These are phyloP conservation scores for Esteya vermicola DNA, from an alignment of 2,329 filamentous ascomycete genomes.

Conservation along the genomic window DNA sequence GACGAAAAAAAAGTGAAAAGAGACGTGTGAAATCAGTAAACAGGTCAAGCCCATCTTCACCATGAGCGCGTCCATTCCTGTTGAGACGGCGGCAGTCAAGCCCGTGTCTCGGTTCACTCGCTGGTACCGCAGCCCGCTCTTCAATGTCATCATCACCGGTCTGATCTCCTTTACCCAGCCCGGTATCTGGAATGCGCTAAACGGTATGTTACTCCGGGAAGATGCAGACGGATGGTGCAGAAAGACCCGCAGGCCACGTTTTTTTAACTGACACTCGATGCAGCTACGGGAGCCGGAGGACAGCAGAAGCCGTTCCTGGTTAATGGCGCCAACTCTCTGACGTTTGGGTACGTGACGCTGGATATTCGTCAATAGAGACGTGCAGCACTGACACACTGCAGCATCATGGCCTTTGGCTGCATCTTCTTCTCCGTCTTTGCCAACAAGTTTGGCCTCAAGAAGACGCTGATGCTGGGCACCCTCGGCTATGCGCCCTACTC, in stretches of 20 bases:
- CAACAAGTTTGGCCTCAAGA: constrained; percentile 27
- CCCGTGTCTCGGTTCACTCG: constrained; percentile 17
- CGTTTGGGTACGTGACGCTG: constrained; percentile 23
- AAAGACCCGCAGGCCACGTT: not conserved
- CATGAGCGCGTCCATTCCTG: no score
- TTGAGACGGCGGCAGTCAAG: constrained; percentile 9
- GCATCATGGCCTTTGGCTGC: constrained; percentile 30
- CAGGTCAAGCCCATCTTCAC: no score
- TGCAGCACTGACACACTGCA: constrained; percentile 1
- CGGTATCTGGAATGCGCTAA: constrained; percentile 32
- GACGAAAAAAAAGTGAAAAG: no score
- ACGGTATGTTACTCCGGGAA: constrained; percentile 20
- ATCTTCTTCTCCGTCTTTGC: constrained; percentile 24
- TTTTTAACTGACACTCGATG: no score
- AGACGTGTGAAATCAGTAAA: no score
- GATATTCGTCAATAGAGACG: no score
- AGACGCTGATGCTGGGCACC: constrained; percentile 25
- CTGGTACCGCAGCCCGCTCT: constrained; percentile 29
- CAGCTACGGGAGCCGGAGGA: constrained; percentile 19
- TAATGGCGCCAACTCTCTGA: constrained; percentile 26
- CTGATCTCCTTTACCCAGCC: constrained; percentile 29
- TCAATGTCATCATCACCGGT: constrained; percentile 30
- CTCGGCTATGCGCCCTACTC: constrained; percentile 29
- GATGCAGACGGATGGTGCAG: no score
- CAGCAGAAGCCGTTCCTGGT: constrained; percentile 22